phyloP scores from a whole-genome alignment of 371 early-diverging fungal genomes.

The Choanephora cucurbitarum region DNA sequence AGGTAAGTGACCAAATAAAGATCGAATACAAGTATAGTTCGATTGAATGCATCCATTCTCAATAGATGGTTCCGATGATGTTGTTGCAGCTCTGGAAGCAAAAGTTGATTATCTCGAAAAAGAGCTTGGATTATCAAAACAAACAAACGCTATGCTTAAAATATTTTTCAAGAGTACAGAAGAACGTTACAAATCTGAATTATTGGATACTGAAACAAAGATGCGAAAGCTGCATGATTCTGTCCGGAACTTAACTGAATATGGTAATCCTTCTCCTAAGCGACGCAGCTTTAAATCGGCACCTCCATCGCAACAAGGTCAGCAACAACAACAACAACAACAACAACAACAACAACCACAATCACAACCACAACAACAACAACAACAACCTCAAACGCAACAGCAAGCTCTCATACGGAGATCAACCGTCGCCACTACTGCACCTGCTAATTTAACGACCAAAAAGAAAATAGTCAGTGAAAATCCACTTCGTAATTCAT shows the following conservation, averaged over 20 bases:
- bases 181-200: constrained; percentile 26
- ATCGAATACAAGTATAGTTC: no score
- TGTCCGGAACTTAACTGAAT: constrained; percentile 29
- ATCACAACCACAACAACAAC: constrained; percentile 8
- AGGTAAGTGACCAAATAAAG: no score
- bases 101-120: constrained; percentile 32
- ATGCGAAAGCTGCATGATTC: constrained; percentile 30
- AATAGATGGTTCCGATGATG: constrained; percentile 20
- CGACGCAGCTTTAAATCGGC: constrained; percentile 18
- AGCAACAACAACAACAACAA: constrained; percentile 11
- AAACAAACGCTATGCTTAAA: constrained; percentile 30
- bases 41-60: no score
- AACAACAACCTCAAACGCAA: constrained; percentile 5
- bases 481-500: constrained; percentile 13
- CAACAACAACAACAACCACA: neutral
- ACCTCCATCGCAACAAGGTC: constrained; percentile 3
- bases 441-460: neutral
- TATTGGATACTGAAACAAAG: constrained; percentile 27
- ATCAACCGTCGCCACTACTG: neutral
- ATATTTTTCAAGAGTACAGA: constrained; percentile 31
- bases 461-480: neutral
- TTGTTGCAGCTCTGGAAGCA: constrained; percentile 22
- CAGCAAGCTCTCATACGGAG: neutral
- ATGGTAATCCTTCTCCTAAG: constrained; percentile 30
- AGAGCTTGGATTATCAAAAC: constrained; percentile 25